Conservation (phyloP, 2,329 filamentous ascomycete species). For the Penicillium brevicompactum region DNA sequence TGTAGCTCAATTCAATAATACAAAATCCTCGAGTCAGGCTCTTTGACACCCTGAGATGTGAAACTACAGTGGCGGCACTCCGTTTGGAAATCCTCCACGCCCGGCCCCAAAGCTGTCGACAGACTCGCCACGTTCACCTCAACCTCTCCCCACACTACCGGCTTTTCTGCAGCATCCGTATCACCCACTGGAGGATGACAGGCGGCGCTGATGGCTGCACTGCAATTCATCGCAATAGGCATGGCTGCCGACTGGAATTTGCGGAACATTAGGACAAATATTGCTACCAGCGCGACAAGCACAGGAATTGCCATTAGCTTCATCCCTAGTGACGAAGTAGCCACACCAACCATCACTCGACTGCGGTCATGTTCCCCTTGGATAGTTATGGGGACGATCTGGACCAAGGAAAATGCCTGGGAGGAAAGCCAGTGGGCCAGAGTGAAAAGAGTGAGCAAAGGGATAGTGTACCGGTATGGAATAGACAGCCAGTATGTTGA, state of each 20-base stretch:
- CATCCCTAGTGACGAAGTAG: neutral
- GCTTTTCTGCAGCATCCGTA: neutral
- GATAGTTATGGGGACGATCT: neutral
- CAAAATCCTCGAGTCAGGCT: neutral
- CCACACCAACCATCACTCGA: neutral
- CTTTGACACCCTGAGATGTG: neutral
- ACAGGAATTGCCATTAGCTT: neutral
- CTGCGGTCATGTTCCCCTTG: neutral
- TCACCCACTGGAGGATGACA: neutral
- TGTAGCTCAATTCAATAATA: too few species aligned
- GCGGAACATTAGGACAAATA: neutral
- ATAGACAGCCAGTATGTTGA: constrained; percentile 47
- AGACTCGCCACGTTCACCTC: neutral
- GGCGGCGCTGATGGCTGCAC: neutral
- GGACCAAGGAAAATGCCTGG: neutral
- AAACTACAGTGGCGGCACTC: neutral
- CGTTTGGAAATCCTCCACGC: neutral
- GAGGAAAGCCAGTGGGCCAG: constrained; percentile 1
- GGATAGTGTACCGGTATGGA: constrained; percentile 39
- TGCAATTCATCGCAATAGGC: neutral
- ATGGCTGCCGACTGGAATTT: neutral
- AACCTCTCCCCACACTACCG: neutral
- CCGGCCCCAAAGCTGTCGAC: neutral
- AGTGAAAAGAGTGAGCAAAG: neutral
- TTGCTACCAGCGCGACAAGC: neutral